Base-by-base conservation (phyloP, 1,139 yeast species). In the Pichia sp. region DNA sequence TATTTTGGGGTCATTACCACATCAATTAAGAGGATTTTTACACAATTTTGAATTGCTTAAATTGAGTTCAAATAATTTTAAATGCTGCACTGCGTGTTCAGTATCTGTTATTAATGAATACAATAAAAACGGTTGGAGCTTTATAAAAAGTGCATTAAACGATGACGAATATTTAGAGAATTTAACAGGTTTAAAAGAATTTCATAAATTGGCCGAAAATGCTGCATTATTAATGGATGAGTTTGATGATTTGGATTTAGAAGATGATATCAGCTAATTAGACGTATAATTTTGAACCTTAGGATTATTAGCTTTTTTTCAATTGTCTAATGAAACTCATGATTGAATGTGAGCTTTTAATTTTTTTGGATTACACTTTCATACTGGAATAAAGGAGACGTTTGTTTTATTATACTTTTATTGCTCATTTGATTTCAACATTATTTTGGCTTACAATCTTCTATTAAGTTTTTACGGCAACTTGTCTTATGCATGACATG, bases 1-100 rank as follows among this genome's bases (percentile, higher is more conserved):
- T 0, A 73, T 79, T 6, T 70, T 91, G 39, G 96, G 97, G 1
- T 77, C 75, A 2, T 70, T 84, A 3, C 96, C 97, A 0, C 99
- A 93, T 67, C 99, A 93, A 65, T 72, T 93, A 22, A 74, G 99
- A 56, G 98, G 98, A 0, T 91, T 84, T 62, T 68, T 93, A 43
- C 80, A 79, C 59, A 76, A 75, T 53, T 89, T 84, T 62, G 78
- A 79, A 42, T 83, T 81, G 14, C 67, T 83, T 55, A 84, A 82
- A 59, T 72, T 91, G 18, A 73, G 74, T 55, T 84, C 96, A 0
- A 89, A 90, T 0, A 82, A 83, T 30, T 93, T 86, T 67, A 72
- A 75, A 39, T 75, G 79, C 60, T 93, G 99, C 66, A 84, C 97
- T 0, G 99, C 93, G 0, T 93, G 99, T 62, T 87, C 96, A 0